These are phyloP conservation scores for Spergularia marina DNA, from an alignment of 148 eudicot genomes.

Conservation along the genomic window DNA sequence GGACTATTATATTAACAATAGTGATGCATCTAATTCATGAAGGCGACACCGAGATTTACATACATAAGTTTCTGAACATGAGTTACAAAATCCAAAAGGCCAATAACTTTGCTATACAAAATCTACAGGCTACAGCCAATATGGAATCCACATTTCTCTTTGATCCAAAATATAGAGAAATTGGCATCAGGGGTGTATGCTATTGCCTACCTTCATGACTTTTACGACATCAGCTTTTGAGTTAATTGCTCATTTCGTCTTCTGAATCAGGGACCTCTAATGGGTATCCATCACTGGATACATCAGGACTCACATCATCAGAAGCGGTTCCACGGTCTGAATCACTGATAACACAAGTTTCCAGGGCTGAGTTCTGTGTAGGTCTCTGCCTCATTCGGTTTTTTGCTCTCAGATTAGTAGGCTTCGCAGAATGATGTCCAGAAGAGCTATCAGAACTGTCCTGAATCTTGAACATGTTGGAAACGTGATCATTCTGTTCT, in stretches of 20 bases:
- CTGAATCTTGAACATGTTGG: constrained; percentile 22
- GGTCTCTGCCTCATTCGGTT: constrained; percentile 63
- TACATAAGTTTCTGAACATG: constrained; percentile 5
- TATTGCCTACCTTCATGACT: not conserved
- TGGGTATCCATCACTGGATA: constrained; percentile 16
- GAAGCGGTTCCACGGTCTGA: constrained; percentile 52
- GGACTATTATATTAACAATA: not conserved
- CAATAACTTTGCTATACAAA: constrained; percentile 19
- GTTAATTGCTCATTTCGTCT: constrained; percentile 33
- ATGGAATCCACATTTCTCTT: constrained; percentile 22
- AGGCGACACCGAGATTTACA: constrained; percentile 13
- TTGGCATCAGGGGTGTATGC: not conserved
- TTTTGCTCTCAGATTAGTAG: constrained; percentile 44
- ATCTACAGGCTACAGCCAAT: constrained; percentile 23
- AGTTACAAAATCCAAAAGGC: constrained; percentile 13
- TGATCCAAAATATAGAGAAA: constrained; percentile 29
- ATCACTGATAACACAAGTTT: constrained; percentile 42
- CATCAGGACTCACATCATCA: constrained; percentile 18
- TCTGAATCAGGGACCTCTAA: constrained; percentile 34
- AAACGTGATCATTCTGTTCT: constrained; percentile 18
- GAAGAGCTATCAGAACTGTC: constrained; percentile 38
- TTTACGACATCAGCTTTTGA: constrained; percentile 7
- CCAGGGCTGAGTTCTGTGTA: constrained; percentile 52
- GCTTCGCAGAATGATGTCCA: constrained; percentile 25
- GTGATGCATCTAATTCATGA: constrained; percentile 8